Evolutionary conservation across 2,329 filamentous ascomycete species (phyloP).

Genomic region (Arthrinium phaeospermum): DNA sequence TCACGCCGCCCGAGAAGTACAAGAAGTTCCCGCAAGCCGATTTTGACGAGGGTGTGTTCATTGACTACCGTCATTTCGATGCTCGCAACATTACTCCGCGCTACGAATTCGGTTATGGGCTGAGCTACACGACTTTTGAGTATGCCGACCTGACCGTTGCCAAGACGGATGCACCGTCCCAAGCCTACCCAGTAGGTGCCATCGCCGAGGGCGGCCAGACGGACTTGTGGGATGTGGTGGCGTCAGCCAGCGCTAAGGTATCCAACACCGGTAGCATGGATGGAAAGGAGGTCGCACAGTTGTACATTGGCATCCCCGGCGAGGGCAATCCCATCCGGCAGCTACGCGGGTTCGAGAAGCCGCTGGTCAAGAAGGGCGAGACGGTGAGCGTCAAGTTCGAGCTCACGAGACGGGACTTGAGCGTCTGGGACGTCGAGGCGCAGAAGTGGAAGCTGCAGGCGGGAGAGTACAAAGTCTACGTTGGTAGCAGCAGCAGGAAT

Average conservation of each 20-base stretch:
- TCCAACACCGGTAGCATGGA: slow-evolving; percentile 56
- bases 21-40: slow-evolving; percentile 40
- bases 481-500: slow-evolving; percentile 39
- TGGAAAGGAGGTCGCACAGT: slow-evolving; percentile 58
- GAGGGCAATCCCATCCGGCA: slow-evolving; percentile 53
- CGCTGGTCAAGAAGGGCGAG: slow-evolving; percentile 48
- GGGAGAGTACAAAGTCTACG: slow-evolving; percentile 38
- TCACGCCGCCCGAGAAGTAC: slow-evolving; percentile 52
- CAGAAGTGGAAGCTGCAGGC: slow-evolving; percentile 48
- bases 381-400: slow-evolving; percentile 48
- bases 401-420: slow-evolving; percentile 53
- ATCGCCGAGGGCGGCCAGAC: slow-evolving; percentile 56
- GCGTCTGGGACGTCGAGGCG: slow-evolving; percentile 52
- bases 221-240: slow-evolving; percentile 59
- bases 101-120: slow-evolving; percentile 45
- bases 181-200: slow-evolving; percentile 27
- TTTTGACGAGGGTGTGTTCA: slow-evolving; percentile 39
- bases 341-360: slow-evolving; percentile 59
- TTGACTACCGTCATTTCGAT: slow-evolving; percentile 44
- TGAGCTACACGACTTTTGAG: slow-evolving; percentile 57
- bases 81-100: slow-evolving; percentile 35
- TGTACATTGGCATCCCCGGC: slow-evolving; percentile 56
- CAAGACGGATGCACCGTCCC: slow-evolving; percentile 20
- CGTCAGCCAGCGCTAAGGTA: slow-evolving; percentile 52
- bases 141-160: slow-evolving; percentile 55